A percentile compares a stretch with the other conserved stretches of the same genome.
Conservation (phyloP, 768 basidiomycete species). For the Agaricus sinodeliciosus region DNA sequence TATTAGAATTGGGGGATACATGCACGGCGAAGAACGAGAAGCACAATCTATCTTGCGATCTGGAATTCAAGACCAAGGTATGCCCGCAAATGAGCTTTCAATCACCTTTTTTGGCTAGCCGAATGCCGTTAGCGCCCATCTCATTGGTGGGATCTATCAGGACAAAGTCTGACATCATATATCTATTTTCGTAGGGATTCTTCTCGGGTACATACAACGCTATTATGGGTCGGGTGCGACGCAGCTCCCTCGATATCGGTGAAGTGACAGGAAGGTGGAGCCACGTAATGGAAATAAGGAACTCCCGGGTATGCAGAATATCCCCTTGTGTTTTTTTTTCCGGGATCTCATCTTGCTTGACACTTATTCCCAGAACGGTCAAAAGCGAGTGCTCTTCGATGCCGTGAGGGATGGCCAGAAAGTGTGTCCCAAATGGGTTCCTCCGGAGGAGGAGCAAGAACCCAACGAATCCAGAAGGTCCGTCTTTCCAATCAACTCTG, state of each 20-base stretch:
- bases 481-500: constrained; percentile 16
- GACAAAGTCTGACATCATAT: neutral
- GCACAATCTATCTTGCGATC: constrained; percentile 65
- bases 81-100: constrained; percentile 7
- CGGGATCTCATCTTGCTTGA: neutral
- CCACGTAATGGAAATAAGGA: constrained; percentile 81
- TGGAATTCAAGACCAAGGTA: constrained; percentile 98
- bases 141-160: neutral
- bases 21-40: constrained; percentile 82
- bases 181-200: constrained; percentile 58
- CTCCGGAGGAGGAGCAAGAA: constrained; percentile 83
- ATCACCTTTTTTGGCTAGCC: neutral
- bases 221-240: constrained; percentile 73
- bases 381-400: constrained; percentile 80
- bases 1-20: constrained; percentile 89
- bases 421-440: constrained; percentile 77
- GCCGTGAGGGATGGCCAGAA: constrained; percentile 67
- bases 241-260: constrained; percentile 59
- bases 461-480: constrained; percentile 84
- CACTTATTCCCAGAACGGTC: constrained; percentile 39
- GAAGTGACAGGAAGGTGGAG: constrained; percentile 92
- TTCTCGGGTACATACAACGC: constrained; percentile 96
- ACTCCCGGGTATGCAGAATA: constrained; percentile 43
- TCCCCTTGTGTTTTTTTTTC: neutral
- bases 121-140: neutral